Percentiles rank a stretch among this genome's conserved stretches.
These are phyloP conservation scores for Suillus subalutaceus DNA, from an alignment of 768 basidiomycete species.

Conservation along the genomic window DNA sequence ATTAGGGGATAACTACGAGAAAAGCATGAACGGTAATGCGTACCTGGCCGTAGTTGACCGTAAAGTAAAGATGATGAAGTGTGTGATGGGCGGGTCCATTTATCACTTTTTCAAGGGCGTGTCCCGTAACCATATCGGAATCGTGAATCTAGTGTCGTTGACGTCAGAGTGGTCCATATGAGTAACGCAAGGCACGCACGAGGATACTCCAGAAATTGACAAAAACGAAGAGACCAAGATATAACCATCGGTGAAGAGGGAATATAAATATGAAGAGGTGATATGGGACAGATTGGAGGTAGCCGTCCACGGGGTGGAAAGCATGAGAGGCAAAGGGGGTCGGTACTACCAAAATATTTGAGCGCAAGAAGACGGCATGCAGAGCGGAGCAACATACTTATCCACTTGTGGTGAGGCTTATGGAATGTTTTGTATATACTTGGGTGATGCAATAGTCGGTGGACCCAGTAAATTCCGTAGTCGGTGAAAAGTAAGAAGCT, in stretches of 20 bases:
- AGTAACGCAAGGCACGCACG: slow-evolving; percentile 45
- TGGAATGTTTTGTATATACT: slow-evolving; percentile 87
- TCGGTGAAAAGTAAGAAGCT: slow-evolving; percentile 90
- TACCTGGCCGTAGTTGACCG: slow-evolving; percentile 93
- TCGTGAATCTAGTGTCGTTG: slow-evolving; percentile 79
- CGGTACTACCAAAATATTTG: slow-evolving; percentile 60
- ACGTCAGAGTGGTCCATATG: slow-evolving; percentile 5
- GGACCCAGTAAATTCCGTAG: slow-evolving; percentile 96
- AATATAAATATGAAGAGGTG: slow-evolving; percentile 90
- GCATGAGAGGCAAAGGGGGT: slow-evolving; percentile 98
- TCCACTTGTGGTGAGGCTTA: slow-evolving; percentile 99
- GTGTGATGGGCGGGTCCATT: slow-evolving; percentile 99
- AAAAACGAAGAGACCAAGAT: slow-evolving; percentile 84
- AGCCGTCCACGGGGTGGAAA: slow-evolving; percentile 97
- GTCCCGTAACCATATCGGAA: slow-evolving; percentile 97
- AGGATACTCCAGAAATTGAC: slow-evolving; percentile 96
- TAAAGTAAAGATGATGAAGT: slow-evolving; percentile 95
- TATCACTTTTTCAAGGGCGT: slow-evolving; percentile 84
- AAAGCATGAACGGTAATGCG: slow-evolving; percentile 22
- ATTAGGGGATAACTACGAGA: slow-evolving; percentile 19
- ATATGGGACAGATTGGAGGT: slow-evolving; percentile 91
- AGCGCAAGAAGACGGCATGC: slow-evolving; percentile 14
- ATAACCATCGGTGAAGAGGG: slow-evolving; percentile 85
- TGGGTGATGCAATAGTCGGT: slow-evolving; percentile 86
- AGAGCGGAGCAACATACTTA: slow-evolving; percentile 60